Evolutionary conservation across 805 yeast species (phyloP), one percentile per base, ranked within the genome.

Genomic region (Dipodascus geniculatus): DNA sequence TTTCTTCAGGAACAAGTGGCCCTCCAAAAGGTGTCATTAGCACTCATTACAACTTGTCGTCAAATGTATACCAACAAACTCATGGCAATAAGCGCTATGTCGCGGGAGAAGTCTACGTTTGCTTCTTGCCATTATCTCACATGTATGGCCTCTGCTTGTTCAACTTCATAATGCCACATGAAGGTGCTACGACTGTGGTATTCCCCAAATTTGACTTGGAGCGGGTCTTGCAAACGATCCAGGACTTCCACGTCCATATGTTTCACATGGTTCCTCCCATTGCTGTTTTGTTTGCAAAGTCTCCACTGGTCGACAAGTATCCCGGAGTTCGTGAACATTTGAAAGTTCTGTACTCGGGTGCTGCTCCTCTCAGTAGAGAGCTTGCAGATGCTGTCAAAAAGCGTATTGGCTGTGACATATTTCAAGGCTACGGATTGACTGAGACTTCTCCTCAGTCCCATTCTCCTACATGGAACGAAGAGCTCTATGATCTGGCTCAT

Each of bases 11-110:
- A 2, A 68, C 72, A 9, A 59, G 68, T 3, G 91, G 91, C 51
- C 75, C 80, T 33, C 89, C 93, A 56, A 86, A 86, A 71, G 93
- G 91, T 60, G 95, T 83, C 23, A 79, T 81, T 23, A 71, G 83
- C 57, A 75, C 80, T 23, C 91, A 85, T 59, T 65, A 64, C 49
- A 82, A 81, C 58, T 73, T 79, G 17, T 69, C 69, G 11, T 63
- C 74, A 23, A 72, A 72, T 53, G 60, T 66, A 1, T 49, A 58
- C 23, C 63, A 60, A 53, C 67, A 63, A 50, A 33, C 22, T 23
- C 14, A n/a, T 23, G 14, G 23, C 19, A 48, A 49, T 16, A 53
- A 48, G 3, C 19, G 38, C 16, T 22, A 33, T 2, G 31, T 14
- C n/a, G 8, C 19, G 19, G 20, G 44, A 16, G 20, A 55, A 55